Evolutionary conservation across 2,329 filamentous ascomycete genomes (phyloP).

Genomic region (Torrubiella hemipterigena): DNA sequence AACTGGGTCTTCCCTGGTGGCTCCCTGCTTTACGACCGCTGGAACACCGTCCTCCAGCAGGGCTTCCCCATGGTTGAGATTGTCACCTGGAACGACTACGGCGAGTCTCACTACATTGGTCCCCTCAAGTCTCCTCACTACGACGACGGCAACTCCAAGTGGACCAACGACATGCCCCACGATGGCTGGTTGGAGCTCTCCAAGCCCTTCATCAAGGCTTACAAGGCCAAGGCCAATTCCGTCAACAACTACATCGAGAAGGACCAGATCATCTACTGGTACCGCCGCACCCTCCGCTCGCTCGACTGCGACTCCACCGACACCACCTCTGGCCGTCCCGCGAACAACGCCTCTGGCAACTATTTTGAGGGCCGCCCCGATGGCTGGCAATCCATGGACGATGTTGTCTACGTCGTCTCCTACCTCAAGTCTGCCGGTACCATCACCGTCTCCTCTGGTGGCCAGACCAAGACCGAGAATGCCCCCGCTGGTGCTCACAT

Average conservation of each 20-base stretch:
- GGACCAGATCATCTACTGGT: slow-evolving; percentile 44
- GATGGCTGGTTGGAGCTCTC: slow-evolving; percentile 40
- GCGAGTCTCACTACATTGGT: slow-evolving; percentile 42
- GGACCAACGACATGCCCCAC: slow-evolving; percentile 39
- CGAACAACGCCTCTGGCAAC: slow-evolving; percentile 33
- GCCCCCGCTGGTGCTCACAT: slow-evolving; percentile 14
- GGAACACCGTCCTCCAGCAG: slow-evolving; percentile 32
- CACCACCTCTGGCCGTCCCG: slow-evolving; percentile 27
- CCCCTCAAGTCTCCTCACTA: slow-evolving; percentile 30
- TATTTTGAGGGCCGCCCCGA: slow-evolving; percentile 39
- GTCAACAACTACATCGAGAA: slow-evolving; percentile 28
- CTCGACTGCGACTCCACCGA: slow-evolving; percentile 40
- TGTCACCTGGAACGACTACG: slow-evolving; percentile 36
- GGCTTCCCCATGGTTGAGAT: slow-evolving; percentile 36
- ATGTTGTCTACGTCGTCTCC: slow-evolving; percentile 39
- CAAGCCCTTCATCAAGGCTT: slow-evolving; percentile 40
- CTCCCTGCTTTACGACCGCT: slow-evolving; percentile 45
- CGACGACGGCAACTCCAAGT: slow-evolving; percentile 32
- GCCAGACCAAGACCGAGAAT: slow-evolving; percentile 22
- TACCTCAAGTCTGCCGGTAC: slow-evolving; percentile 31
- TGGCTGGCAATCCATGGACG: slow-evolving; percentile 34
- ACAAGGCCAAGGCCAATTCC: slow-evolving; percentile 29
- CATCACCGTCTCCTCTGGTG: slow-evolving; percentile 33
- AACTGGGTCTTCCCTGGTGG: slow-evolving; percentile 49
- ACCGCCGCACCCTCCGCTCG: slow-evolving; percentile 32